Percentiles rank a stretch among this genome's conserved stretches.
phyloP scores from a whole-genome alignment of 139 green algal genomes.

The Auxenochlorella pyrenoidosa region DNA sequence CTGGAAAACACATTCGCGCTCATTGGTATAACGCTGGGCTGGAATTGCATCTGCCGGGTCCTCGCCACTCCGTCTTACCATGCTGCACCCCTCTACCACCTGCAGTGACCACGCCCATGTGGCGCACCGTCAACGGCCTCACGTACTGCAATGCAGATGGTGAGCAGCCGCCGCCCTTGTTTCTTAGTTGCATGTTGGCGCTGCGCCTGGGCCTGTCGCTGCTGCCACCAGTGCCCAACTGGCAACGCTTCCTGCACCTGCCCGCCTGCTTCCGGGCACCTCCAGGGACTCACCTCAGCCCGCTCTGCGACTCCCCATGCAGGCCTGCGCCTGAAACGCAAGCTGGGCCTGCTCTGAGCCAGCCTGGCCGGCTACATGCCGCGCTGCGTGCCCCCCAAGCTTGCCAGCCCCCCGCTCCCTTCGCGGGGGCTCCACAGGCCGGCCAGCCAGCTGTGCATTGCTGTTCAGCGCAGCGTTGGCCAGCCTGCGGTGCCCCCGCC shows the following conservation, averaged over 20 bases:
- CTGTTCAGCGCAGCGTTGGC: background rate
- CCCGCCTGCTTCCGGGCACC: background rate
- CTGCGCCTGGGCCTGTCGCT: background rate
- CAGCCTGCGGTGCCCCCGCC: background rate
- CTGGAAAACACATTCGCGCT: too few species aligned
- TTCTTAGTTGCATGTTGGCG: background rate
- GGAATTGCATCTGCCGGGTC: background rate
- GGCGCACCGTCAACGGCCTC: conserved; percentile 19
- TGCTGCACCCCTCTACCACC: background rate
- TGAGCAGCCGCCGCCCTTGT: background rate
- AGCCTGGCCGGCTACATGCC: background rate
- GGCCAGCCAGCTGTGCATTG: too few species aligned
- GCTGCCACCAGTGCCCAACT: background rate
- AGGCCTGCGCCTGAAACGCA: conserved; percentile 28
- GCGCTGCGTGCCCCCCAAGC: background rate
- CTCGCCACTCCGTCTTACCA: background rate
- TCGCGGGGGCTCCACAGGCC: too few species aligned
- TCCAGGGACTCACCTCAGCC: too few species aligned
- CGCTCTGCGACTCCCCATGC: background rate
- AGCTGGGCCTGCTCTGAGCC: conserved; percentile 32
- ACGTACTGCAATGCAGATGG: conserved; percentile 32
- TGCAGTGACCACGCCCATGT: conserved; percentile 22
- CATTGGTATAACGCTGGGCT: background rate
- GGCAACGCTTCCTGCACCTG: too few species aligned
- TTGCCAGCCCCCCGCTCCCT: background rate